Evolutionary conservation across 2,329 filamentous ascomycete species (phyloP).

Genomic region (Aspergillus sp.): DNA sequence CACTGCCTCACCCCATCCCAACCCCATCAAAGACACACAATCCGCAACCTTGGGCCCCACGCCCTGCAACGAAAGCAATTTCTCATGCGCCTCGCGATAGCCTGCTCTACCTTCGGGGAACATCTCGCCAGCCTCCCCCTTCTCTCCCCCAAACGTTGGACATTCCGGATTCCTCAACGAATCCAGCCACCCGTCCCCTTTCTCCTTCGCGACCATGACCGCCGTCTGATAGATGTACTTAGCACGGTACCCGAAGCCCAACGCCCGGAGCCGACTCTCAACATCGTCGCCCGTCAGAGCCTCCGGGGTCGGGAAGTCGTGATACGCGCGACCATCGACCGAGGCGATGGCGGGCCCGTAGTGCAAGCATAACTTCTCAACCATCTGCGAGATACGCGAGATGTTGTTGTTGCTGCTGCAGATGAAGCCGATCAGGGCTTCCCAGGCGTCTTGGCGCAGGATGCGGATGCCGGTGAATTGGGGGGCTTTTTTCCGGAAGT

Average conservation of each 20-base stretch:
- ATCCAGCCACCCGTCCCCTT: constrained; percentile 73
- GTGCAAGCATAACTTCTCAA: constrained; percentile 82
- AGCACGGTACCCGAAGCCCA: constrained; percentile 93
- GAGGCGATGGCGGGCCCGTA: constrained; percentile 77
- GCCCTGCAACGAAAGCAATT: constrained; percentile 75
- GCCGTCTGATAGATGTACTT: constrained; percentile 91
- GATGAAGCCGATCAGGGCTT: constrained; percentile 89
- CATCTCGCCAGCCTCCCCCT: constrained; percentile 48
- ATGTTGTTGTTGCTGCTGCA: constrained; percentile 99
- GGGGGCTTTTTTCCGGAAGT: constrained; percentile 84
- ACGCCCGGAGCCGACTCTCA: constrained; percentile 72
- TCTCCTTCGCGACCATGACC: constrained; percentile 65
- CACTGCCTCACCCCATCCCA: constrained; percentile 93
- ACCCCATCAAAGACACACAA: constrained; percentile 92
- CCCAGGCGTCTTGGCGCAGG: constrained; percentile 92
- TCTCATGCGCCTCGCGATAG: constrained; percentile 77
- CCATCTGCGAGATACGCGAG: constrained; percentile 91
- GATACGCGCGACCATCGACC: constrained; percentile 69
- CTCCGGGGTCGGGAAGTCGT: constrained; percentile 81
- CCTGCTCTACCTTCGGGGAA: constrained; percentile 57
- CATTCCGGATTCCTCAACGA: constrained; percentile 74
- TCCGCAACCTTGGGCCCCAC: constrained; percentile 97
- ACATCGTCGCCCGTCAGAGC: constrained; percentile 72
- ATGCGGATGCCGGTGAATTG: constrained; percentile 91
- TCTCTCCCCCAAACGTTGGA: constrained; percentile 55